Base-by-base conservation (phyloP, 1,284 basidiomycete genomes). In the Takashimella koratensis region DNA sequence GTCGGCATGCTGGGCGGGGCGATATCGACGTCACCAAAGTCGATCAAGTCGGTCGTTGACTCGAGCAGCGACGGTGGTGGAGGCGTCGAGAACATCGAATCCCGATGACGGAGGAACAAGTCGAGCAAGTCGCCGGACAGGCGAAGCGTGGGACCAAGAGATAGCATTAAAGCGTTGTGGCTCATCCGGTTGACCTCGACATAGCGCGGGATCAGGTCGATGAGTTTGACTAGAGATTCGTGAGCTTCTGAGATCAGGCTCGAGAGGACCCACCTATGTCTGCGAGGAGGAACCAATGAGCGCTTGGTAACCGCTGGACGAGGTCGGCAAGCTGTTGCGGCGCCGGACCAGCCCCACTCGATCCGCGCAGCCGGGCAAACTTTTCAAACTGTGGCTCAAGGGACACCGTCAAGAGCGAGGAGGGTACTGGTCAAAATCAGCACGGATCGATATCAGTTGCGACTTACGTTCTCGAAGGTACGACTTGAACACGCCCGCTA, bases 331-430 rank as follows among this genome's bases (percentile, higher is more conserved):
- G 52, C 26, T 67, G 60, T 24, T 57, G 5, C 23, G 12, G 44
- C 8, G 23, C 10, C 8, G 8, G 10, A 8, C 30, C 30, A 36
- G 16, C 30, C 16, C 44, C 44, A 21, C 21, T 20, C 19, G 12
- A 45, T 45, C 44, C 23, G 20, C 19, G 6, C 12, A 22, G 19
- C 24, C 44, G 20, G 23, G 23, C 10, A 36, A 51, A 57, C 27
- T 55, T 81, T 53, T 95, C 90, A 66, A 94, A 92, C 61, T 83
- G 81, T 0, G 84, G 83, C 43, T 81, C 77, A 8, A 92, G 79
- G 20, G 78, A 77, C 22, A 82, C 76, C 1, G 90, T 93, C 56
- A 94, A 74, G 50, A 94, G 83, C 0, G 86, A 83, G 54, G 89
- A 85, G 1, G 90, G 90, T 25, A 94, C 90, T 93, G 62, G 20